A percentile compares a stretch with the other conserved stretches of the same genome.
Conservation (phyloP, 345 rosid species). For the Passiflora organensis region DNA sequence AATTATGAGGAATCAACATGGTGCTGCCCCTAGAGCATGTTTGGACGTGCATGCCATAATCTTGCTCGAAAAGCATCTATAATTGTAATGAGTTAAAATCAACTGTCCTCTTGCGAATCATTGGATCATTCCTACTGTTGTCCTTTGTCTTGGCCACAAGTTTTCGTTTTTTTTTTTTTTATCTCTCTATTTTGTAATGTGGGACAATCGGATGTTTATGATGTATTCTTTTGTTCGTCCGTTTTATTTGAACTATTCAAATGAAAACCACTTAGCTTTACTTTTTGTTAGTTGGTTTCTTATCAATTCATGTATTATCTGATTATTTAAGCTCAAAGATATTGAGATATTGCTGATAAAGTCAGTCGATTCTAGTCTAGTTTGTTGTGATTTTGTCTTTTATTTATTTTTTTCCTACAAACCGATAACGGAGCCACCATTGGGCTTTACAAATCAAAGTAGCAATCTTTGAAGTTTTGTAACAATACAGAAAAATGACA, state of each 20-base stretch:
- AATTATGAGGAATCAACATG: conserved; percentile 1
- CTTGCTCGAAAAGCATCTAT: background rate
- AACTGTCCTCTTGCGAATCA: background rate
- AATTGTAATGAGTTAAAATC: conserved; percentile 12
- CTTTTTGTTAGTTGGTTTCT: background rate
- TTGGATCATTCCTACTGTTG: background rate
- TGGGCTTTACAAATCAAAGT: conserved; percentile 7
- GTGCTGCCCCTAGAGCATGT: conserved; percentile 5
- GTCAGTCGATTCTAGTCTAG: background rate
- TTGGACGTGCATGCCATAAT: background rate
- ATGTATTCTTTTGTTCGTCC: no score
- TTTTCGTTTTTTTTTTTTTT: no score
- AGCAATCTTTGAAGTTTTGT: conserved; percentile 6
- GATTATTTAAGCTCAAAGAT: background rate
- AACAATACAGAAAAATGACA: background rate
- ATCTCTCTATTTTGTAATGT: no score
- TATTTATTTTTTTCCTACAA: background rate
- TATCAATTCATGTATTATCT: background rate
- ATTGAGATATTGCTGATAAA: background rate
- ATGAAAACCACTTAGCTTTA: conserved; percentile 1
- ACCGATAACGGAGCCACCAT: background rate
- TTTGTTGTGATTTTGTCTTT: background rate
- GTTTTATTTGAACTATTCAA: no score
- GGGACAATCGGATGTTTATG: no score
- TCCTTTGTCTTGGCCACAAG: conserved; percentile 3